Evolutionary conservation across 257 asterid species (phyloP), one percentile per base, ranked within the genome.

Genomic region (Nyctanthes arbortristis): DNA sequence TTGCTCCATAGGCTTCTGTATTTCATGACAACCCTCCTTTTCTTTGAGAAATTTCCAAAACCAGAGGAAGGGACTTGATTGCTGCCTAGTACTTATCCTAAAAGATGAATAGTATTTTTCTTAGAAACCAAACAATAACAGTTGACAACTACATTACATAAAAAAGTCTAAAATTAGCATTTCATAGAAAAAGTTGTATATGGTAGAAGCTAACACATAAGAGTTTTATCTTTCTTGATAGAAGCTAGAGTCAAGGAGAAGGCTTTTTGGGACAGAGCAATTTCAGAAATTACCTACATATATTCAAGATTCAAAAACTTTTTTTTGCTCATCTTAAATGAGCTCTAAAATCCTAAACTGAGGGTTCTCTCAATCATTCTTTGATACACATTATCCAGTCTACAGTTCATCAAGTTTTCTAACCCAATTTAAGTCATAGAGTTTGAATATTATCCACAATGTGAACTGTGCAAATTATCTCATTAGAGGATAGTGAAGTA

Each of bases 1-100:
- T 93, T 34, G 99, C 97, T 54, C 97, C 99, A 60, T 82, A 91
- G 40, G 99, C 99, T 84, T 93, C 97, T 4, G 96, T 79, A 55
- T 82, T 91, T 30, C 99, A 97, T 30, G 97, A 93, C 43, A 87
- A 89, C 75, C 91, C 97, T 73, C 93, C 96, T 72, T 83, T 90
- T 84, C 88, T 79, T 67, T 83, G 80, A 4, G 97, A 89, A 45
- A 93, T 78, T 49, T 83, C 95, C 49, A 93, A 86, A 77, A 93
- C 99, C 89, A 81, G 73, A 0, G 88, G 71, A 60, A 89, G 99
- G 81, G 86, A 91, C 65, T 87, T 91, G 33, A 93, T 81, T n/a
- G 99, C 99, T 55, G 91, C 97, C 57, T 93, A 79, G 67, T 58
- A 91, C 75, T 91, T 93, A 5, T 95, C 92, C 75, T 93, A 61